These are phyloP conservation scores for Candida boidinii DNA, from an alignment of 805 yeast species.

Conservation along the genomic window DNA sequence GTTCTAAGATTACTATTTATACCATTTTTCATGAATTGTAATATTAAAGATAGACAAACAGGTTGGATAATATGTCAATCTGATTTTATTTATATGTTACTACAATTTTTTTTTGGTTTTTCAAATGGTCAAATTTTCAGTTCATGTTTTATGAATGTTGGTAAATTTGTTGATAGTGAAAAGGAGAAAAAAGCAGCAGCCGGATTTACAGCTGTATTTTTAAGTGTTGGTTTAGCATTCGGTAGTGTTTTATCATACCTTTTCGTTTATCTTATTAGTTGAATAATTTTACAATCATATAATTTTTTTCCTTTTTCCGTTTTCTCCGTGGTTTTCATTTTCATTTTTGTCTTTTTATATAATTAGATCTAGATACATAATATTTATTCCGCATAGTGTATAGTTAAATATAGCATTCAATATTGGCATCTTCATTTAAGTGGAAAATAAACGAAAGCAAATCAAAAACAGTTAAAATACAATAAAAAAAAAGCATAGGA, in stretches of 20 bases:
- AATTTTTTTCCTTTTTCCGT: background rate
- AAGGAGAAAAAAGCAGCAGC: conserved; percentile 70
- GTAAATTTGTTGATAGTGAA: conserved; percentile 44
- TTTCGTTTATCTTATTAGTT: conserved; percentile 31
- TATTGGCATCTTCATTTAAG: too few species aligned
- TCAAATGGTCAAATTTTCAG: conserved; percentile 84
- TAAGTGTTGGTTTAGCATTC: conserved; percentile 66
- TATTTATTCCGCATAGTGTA: too few species aligned
- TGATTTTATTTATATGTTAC: conserved; percentile 56
- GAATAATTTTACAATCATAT: too few species aligned
- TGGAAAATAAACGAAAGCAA: too few species aligned
- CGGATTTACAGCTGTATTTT: conserved; percentile 77
- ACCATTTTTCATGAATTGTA: conserved; percentile 67
- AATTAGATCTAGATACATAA: too few species aligned
- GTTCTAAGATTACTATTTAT: conserved; percentile 48
- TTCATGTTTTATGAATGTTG: conserved; percentile 71
- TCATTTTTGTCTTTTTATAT: too few species aligned
- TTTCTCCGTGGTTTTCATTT: too few species aligned
- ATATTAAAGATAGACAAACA: conserved; percentile 33
- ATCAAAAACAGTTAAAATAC: too few species aligned
- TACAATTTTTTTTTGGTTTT: conserved; percentile 76
- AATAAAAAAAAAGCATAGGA: too few species aligned
- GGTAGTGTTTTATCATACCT: conserved; percentile 76
- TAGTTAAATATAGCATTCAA: too few species aligned
- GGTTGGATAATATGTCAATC: conserved; percentile 33